phyloP scores from a whole-genome alignment of 768 basidiomycete genomes.

The Macrolepiota fuliginosa region DNA sequence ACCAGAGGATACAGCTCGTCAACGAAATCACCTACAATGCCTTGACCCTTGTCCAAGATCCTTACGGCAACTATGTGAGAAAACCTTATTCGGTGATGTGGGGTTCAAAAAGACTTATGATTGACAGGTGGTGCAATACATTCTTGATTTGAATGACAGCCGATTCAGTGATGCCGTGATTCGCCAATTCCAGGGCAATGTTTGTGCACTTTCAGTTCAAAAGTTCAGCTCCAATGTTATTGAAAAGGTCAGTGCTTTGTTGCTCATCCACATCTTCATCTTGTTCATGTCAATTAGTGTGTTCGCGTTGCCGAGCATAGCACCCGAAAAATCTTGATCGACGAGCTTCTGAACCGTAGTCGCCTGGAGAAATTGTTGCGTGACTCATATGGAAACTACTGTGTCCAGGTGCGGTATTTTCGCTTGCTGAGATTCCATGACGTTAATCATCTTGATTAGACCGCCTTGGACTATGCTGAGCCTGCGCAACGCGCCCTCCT shows the following conservation, averaged over 20 bases:
- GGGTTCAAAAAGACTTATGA: slow-evolving; percentile 7
- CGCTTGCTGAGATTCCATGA: background rate
- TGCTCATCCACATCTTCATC: background rate
- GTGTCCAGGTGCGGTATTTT: slow-evolving; percentile 66
- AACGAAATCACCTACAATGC: slow-evolving; percentile 99
- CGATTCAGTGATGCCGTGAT: slow-evolving; percentile 98
- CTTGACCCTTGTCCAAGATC: slow-evolving; percentile 95
- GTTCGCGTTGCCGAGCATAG: slow-evolving; percentile 95
- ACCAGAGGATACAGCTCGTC: slow-evolving; percentile 93
- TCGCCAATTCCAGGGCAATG: slow-evolving; percentile 95
- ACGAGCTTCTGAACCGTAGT: slow-evolving; percentile 91
- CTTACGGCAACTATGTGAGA: slow-evolving; percentile 88
- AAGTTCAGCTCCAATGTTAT: slow-evolving; percentile 99
- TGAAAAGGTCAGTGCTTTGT: slow-evolving; percentile 65
- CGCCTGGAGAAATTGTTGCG: slow-evolving; percentile 93
- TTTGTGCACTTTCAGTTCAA: slow-evolving; percentile 96
- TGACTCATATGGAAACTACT: slow-evolving; percentile 96
- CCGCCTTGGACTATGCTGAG: slow-evolving; percentile 96
- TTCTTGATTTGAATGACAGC: slow-evolving; percentile 96
- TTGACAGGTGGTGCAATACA: slow-evolving; percentile 92
- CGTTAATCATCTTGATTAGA: slow-evolving; percentile 43
- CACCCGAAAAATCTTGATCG: slow-evolving; percentile 92
- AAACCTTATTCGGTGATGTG: background rate
- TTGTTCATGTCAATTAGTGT: slow-evolving; percentile 39
- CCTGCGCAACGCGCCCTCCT: slow-evolving; percentile 88